phyloP scores from a whole-genome alignment of 805 yeast species.

The Candida berthetii region DNA sequence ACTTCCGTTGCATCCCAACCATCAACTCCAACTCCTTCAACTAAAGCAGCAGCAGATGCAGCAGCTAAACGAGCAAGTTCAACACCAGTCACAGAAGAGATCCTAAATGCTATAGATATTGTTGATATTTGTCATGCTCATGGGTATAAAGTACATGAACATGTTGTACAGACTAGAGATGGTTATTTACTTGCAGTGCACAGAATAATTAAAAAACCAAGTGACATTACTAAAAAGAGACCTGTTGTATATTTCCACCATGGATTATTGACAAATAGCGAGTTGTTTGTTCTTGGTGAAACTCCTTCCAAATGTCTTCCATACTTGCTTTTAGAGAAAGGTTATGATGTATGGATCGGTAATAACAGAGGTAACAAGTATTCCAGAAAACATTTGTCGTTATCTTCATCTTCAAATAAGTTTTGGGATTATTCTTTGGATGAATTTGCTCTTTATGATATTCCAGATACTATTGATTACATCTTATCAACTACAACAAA shows the following conservation, averaged over 20 bases:
- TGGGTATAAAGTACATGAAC: conserved; percentile 62
- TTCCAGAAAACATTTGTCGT: conserved; percentile 33
- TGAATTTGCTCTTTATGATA: conserved; percentile 87
- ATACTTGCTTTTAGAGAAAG: conserved; percentile 64
- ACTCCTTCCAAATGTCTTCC: conserved; percentile 49
- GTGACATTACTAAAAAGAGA: conserved; percentile 2
- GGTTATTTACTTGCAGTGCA: conserved; percentile 66
- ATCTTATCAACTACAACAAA: conserved; percentile 46
- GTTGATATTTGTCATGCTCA: conserved; percentile 51
- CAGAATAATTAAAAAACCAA: conserved; percentile 28
- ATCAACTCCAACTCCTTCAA: background rate
- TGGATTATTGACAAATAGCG: conserved; percentile 76
- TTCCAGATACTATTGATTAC: conserved; percentile 77
- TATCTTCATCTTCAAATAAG: conserved; percentile 24
- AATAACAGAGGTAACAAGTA: conserved; percentile 92
- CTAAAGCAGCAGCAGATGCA: background rate
- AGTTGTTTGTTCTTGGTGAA: conserved; percentile 45
- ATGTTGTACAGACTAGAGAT: conserved; percentile 62
- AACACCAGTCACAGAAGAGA: conserved; percentile 4
- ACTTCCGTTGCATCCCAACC: no score
- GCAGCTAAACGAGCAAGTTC: background rate
- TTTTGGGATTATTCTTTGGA: conserved; percentile 93
- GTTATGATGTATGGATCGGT: conserved; percentile 95
- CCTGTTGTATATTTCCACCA: conserved; percentile 74
- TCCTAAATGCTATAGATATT: conserved; percentile 25